Percentiles rank a stretch among this genome's conserved stretches.
Conservation (phyloP, 225 moss, liverwort and hornwort genomes). For the Straminergon stramineum region DNA sequence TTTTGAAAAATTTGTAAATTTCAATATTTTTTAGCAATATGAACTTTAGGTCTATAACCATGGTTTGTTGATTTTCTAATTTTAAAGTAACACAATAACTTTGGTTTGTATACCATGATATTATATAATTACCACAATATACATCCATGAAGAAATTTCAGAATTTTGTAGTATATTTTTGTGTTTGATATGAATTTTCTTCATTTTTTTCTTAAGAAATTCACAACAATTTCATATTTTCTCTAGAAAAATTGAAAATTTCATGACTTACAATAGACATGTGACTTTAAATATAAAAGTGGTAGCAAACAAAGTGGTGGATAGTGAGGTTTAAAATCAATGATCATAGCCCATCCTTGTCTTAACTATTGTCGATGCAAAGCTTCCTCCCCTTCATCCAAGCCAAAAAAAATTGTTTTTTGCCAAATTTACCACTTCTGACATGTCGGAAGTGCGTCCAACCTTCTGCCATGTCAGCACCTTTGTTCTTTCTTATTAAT, state of each 20-base stretch:
- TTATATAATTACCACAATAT: not conserved
- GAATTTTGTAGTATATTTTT: not conserved
- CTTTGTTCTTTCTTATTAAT: not conserved
- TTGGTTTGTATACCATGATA: not conserved
- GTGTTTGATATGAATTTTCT: not conserved
- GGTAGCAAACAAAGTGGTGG: not conserved
- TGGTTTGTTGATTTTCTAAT: not conserved
- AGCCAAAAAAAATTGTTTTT: not conserved
- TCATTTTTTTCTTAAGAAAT: not conserved
- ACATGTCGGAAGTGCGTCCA: no score
- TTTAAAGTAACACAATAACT: not conserved
- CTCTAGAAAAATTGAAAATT: no score
- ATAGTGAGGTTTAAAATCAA: not conserved
- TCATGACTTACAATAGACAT: not conserved
- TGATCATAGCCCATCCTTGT: accelerated
- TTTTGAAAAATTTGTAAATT: not conserved
- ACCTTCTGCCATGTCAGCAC: not conserved
- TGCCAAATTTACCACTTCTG: no score
- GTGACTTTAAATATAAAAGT: not conserved
- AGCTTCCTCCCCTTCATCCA: no score
- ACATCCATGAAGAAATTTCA: not conserved
- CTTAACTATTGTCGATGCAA: no score
- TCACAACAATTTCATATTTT: not conserved
- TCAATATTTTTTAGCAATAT: not conserved
- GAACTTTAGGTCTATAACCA: not conserved